phyloP scores from a whole-genome alignment of 768 basidiomycete species.

The Collybiopsis luxurians region DNA sequence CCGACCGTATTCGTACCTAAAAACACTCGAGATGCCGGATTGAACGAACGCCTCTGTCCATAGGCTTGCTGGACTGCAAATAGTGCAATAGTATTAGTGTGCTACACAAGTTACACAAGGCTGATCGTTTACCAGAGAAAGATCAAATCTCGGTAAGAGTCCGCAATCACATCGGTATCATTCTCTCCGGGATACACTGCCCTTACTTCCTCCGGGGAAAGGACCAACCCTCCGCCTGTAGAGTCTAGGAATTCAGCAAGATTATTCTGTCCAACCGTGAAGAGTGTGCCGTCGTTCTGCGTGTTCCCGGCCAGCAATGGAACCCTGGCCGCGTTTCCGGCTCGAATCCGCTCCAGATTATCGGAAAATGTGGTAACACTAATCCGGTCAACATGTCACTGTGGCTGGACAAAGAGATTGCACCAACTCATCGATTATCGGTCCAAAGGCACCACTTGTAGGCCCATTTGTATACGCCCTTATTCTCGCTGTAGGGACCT shows the following conservation, averaged over 20 bases:
- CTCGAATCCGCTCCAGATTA: conserved; percentile 10
- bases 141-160: conserved; percentile 7
- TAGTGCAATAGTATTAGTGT: background rate
- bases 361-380: conserved; percentile 6
- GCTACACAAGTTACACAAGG: background rate
- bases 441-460: background rate
- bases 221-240: background rate
- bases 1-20: conserved; percentile 16
- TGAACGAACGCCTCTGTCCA: background rate
- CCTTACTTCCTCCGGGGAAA: conserved; percentile 9
- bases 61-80: conserved; percentile 9
- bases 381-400: background rate
- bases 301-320: conserved; percentile 10
- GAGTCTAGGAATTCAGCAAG: conserved; percentile 5
- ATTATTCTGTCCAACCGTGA: no score
- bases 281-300: conserved; percentile 12
- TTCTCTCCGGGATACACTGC: conserved; percentile 15
- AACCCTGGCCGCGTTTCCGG: conserved; percentile 10
- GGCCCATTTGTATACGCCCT: conserved; percentile 15
- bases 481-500: conserved; percentile 17
- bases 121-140: conserved; percentile 7
- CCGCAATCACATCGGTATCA: conserved; percentile 10
- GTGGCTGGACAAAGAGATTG: background rate
- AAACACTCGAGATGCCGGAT: conserved; percentile 8
- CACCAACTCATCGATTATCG: background rate